Percentiles rank a stretch among this genome's conserved stretches.
phyloP scores from a whole-genome alignment of 2,329 filamentous ascomycete species.

The Onygenales sp. region DNA sequence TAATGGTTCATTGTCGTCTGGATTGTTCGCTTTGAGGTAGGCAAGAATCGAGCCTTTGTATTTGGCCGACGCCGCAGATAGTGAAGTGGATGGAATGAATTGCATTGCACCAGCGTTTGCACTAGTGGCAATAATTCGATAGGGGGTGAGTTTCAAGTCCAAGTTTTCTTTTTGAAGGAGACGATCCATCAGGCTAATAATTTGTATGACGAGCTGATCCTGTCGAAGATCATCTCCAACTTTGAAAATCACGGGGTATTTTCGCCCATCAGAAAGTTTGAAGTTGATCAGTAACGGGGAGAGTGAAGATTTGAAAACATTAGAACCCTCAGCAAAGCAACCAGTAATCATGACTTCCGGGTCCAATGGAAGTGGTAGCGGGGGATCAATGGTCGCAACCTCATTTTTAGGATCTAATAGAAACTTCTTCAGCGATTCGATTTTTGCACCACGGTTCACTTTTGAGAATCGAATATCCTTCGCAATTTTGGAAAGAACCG shows the following conservation, averaged over 20 bases:
- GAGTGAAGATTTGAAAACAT: slow-evolving; percentile 91
- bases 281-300: slow-evolving; percentile 88
- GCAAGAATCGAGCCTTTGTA: slow-evolving; percentile 70
- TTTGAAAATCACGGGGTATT: slow-evolving; percentile 94
- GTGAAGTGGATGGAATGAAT: slow-evolving; percentile 77
- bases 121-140: slow-evolving; percentile 90
- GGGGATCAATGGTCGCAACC: slow-evolving; percentile 69
- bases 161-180: slow-evolving; percentile 92
- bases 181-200: slow-evolving; percentile 96
- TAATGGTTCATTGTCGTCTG: slow-evolving; percentile 68
- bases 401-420: slow-evolving; percentile 87
- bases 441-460: slow-evolving; percentile 68
- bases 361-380: slow-evolving; percentile 79
- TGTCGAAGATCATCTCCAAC: slow-evolving; percentile 92
- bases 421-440: slow-evolving; percentile 74
- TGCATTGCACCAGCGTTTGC: slow-evolving; percentile 84
- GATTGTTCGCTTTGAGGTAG: slow-evolving; percentile 83
- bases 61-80: slow-evolving; percentile 74
- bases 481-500: slow-evolving; percentile 78
- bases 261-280: slow-evolving; percentile 64
- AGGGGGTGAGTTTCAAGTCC: slow-evolving; percentile 88
- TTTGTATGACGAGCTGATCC: slow-evolving; percentile 93
- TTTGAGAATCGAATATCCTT: slow-evolving; percentile 76
- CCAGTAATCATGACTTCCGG: slow-evolving; percentile 71
- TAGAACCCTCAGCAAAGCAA: slow-evolving; percentile 71